Base-by-base conservation (phyloP, 305 asterid genomes). In the Fraxinus greggii region DNA sequence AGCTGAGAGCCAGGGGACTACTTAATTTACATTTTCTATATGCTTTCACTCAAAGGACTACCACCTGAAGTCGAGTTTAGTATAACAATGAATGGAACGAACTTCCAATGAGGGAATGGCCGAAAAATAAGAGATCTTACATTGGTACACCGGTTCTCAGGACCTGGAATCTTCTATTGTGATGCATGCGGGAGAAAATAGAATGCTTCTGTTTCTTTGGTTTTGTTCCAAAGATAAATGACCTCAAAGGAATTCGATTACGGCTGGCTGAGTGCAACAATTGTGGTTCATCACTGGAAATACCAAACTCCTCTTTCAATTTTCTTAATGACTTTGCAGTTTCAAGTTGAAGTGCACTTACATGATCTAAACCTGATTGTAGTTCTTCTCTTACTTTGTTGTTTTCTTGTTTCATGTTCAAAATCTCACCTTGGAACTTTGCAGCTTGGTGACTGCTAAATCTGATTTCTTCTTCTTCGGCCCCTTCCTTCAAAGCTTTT, bases 391-490 rank as follows among this genome's bases (percentile, higher is more conserved):
- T 89, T 0, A 95, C 97, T 88, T 89, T 94, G 78, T 89, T 91
- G 84, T 95, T 93, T 76, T 95, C 99, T 73, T 94, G 98, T 83
- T 94, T 94, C 99, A 95, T 95, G 89, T 92, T 94, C 91, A 92
- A 75, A 59, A 91, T 86, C 87, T 95, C 99, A 17, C 99, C 99
- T 82, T 93, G 98, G 84, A 94, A 86, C 76, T 94, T 95, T 59
- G 99, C 99, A 48, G 99, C 99, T 82, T 94, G 99, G 65, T 95
- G 99, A 83, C 94, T 95, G 24, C 92, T 91, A 86, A 95, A 93
- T 31, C 74, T 78, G 63, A 94, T 92, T 74, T 92, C 94, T 1
- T 92, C 97, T 76, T 88, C 97, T 79, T 91, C 97, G 0, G 90
- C 93, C 1, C 99, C 94, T 48, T 93, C 95, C 76, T 89, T 92